Percentiles rank a stretch among this genome's conserved stretches.
phyloP scores from a whole-genome alignment of 495 filamentous ascomycete genomes.

The Aspergillus diversus region DNA sequence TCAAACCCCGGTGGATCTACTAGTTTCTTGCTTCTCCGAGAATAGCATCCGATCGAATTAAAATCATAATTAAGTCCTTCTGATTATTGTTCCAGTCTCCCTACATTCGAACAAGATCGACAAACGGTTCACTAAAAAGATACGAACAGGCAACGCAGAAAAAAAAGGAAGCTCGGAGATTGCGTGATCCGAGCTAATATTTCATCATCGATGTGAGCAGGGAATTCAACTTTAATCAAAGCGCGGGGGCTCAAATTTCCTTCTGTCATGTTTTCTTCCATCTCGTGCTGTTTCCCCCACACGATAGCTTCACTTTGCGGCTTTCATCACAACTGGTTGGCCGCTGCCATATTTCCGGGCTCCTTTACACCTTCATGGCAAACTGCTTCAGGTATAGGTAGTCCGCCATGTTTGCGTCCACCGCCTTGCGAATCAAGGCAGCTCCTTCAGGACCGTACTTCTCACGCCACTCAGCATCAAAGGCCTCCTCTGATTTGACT shows the following conservation, averaged over 20 bases:
- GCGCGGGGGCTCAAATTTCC: neutral
- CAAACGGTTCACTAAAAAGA: neutral
- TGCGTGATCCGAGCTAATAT: slow-evolving; percentile 10
- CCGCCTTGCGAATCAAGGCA: slow-evolving; percentile 72
- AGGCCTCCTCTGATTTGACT: slow-evolving; percentile 66
- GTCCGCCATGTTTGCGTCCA: slow-evolving; percentile 78
- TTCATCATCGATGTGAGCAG: slow-evolving; percentile 11
- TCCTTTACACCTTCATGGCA: slow-evolving; percentile 64
- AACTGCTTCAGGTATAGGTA: slow-evolving; percentile 94
- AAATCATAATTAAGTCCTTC: slow-evolving; percentile 5
- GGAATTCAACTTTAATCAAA: neutral
- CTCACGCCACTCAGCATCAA: slow-evolving; percentile 76
- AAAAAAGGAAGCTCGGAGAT: neutral
- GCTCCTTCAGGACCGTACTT: slow-evolving; percentile 82
- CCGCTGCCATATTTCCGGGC: neutral
- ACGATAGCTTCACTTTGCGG: neutral
- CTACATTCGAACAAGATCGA: slow-evolving; percentile 3
- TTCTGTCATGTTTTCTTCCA: slow-evolving; percentile 17
- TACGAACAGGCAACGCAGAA: neutral
- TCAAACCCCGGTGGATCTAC: neutral
- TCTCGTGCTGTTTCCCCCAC: slow-evolving; percentile 12
- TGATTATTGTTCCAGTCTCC: slow-evolving; percentile 2
- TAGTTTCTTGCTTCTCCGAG: neutral
- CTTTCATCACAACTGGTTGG: neutral
- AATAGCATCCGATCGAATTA: neutral